These are phyloP conservation scores for Fraxinus platypoda DNA, from an alignment of 305 asterid genomes.

Conservation along the genomic window DNA sequence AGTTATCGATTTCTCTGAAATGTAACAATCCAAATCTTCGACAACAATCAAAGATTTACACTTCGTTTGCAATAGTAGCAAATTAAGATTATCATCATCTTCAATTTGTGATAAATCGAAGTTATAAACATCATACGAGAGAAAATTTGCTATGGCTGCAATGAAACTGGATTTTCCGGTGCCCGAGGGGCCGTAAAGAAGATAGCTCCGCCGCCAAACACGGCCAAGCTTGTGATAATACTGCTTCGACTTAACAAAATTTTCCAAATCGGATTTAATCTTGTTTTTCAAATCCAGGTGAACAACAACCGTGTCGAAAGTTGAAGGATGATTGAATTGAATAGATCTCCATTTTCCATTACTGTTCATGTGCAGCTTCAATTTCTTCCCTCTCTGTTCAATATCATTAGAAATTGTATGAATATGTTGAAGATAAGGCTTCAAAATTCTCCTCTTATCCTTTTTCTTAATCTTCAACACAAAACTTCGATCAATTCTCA, in stretches of 20 bases:
- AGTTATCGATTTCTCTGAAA: conserved; percentile 12
- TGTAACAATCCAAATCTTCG: conserved; percentile 4
- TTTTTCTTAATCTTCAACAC: conserved; percentile 29
- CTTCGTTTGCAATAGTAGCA: neutral
- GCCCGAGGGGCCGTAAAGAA: conserved; percentile 38
- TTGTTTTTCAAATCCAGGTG: conserved; percentile 32
- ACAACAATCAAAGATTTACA: neutral
- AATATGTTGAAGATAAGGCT: conserved; percentile 36
- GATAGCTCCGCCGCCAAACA: conserved; percentile 38
- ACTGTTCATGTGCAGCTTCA: conserved; percentile 25
- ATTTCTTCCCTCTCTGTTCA: conserved; percentile 21
- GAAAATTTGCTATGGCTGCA: conserved; percentile 33
- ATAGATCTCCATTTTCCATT: conserved; percentile 27
- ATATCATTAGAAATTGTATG: conserved; percentile 30
- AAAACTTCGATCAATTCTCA: conserved; percentile 18
- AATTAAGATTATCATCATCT: neutral
- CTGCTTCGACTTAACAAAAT: conserved; percentile 30
- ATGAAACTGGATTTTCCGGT: conserved; percentile 40
- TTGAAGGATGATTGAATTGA: conserved; percentile 34
- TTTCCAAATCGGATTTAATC: conserved; percentile 35
- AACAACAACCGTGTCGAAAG: conserved; percentile 32
- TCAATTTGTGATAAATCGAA: conserved; percentile 10
- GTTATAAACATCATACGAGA: conserved; percentile 32
- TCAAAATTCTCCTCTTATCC: conserved; percentile 37
- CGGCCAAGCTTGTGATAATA: conserved; percentile 44